Base-by-base conservation (phyloP, 345 rosid genomes). In the Citrus australasica region DNA sequence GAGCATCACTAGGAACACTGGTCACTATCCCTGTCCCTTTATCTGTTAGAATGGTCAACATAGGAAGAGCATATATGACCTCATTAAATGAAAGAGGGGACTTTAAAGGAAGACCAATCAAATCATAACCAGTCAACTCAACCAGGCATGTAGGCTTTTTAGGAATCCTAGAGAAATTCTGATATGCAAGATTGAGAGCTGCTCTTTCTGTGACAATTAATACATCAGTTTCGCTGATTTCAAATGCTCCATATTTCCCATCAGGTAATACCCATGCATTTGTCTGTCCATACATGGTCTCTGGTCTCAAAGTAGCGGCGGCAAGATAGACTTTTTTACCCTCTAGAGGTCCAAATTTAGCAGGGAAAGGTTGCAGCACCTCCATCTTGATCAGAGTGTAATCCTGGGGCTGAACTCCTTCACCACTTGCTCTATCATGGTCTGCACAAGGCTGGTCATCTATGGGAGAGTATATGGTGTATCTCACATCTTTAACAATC, bases 401-500 rank as follows among this genome's bases (percentile, higher is more conserved):
- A 32, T 95, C 99, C 76, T 93, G 99, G n/a, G 99, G 98, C 84
- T 87, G 97, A 59, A 95, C 95, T 76, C 95, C 98, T 89, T 95
- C 98, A 58, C 98, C 98, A 40, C 82, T 83, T 63, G 99, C 99
- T 82, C 98, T 88, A 82, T 95, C 99, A 71, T 95, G 98, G 85
- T 93, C 98, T 1, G 98, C 98, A 70, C 98, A 95, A 37, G 98
- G 99, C 84, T 93, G 99, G 58, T 94, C 98, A 79, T 95, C 99
- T 46, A 92, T 82, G 35, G 99, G 99, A 51, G 99, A 95, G 85
- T 84, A 95, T 64, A 95, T 84, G 0, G 98, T 89, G 86, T 90
- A 92, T 73, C 99, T 86, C 32, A 86, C 77, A 80, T 95, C 99
- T 81, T 93, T 95, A 9, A 93, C 89, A 71, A 95, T 89, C 86